Conservation (phyloP, 768 basidiomycete genomes). For the Russula lepida region DNA sequence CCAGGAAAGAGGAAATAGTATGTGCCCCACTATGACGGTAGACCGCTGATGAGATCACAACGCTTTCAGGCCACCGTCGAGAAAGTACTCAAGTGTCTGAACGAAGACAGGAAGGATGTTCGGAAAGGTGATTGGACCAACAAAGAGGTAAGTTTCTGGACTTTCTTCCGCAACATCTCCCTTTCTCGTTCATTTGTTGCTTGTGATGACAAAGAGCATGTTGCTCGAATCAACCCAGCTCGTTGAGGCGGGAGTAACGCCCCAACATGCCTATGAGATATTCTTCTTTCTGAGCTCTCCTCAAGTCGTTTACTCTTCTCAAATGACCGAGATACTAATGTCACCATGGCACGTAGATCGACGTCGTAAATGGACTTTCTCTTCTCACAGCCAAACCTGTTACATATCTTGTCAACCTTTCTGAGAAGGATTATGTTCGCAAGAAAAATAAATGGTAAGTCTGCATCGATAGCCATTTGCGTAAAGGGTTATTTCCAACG, state of each 20-base stretch:
- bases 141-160: constrained; percentile 71
- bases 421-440: constrained; percentile 86
- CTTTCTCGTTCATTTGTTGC: constrained; percentile 4
- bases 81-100: constrained; percentile 72
- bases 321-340: not conserved
- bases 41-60: not conserved
- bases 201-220: constrained; percentile 71
- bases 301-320: not conserved
- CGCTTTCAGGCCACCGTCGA: constrained; percentile 64
- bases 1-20: constrained; percentile 93
- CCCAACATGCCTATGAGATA: constrained; percentile 65
- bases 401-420: constrained; percentile 95
- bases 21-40: constrained; percentile 24
- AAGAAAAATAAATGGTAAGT: constrained; percentile 98
- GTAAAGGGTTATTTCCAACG: not conserved
- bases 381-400: constrained; percentile 96
- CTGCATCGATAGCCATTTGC: not conserved
- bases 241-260: constrained; percentile 93
- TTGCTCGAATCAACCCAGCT: constrained; percentile 89
- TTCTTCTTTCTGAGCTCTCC: constrained; percentile 21
- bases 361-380: constrained; percentile 80
- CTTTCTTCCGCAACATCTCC: not conserved
- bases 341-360: constrained; percentile 47
- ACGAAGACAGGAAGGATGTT: constrained; percentile 78
- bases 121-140: constrained; percentile 91